Percentiles rank a stretch among this genome's conserved stretches.
These are phyloP conservation scores for Candida parachauliodes DNA, from an alignment of 805 yeast genomes.

Conservation along the genomic window DNA sequence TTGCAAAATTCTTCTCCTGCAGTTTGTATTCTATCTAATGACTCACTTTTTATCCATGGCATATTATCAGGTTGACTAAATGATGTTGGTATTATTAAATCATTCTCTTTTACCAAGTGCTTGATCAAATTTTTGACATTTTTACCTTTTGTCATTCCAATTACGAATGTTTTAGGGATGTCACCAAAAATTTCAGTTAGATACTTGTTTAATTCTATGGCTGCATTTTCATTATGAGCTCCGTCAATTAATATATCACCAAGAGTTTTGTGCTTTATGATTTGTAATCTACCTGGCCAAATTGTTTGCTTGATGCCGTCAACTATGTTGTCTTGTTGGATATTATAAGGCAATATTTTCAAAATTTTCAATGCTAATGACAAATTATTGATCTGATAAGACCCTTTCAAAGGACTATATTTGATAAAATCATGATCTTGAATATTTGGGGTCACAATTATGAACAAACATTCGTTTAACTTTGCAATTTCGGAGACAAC, in stretches of 20 bases:
- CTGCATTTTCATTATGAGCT: conserved; percentile 88
- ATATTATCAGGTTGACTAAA: conserved; percentile 77
- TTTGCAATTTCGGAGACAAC: conserved; percentile 41
- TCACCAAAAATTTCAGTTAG: conserved; percentile 24
- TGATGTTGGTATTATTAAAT: conserved; percentile 56
- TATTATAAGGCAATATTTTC: conserved; percentile 12
- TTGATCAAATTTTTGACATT: conserved; percentile 48
- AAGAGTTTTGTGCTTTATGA: conserved; percentile 19
- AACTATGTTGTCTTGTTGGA: conserved; percentile 34
- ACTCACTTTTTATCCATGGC: conserved; percentile 74
- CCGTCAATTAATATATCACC: conserved; percentile 67
- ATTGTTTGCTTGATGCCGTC: conserved; percentile 51
- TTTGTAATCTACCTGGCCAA: conserved; percentile 91
- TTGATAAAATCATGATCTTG: conserved; percentile 7
- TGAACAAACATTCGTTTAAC: conserved; percentile 23
- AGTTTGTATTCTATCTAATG: conserved; percentile 6
- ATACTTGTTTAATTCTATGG: conserved; percentile 61
- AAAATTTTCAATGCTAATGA: conserved; percentile 60
- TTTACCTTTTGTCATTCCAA: conserved; percentile 79
- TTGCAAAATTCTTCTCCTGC: conserved; percentile 4
- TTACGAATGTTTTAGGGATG: conserved; percentile 49
- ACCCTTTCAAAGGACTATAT: conserved; percentile 61
- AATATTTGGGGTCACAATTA: conserved; percentile 17
- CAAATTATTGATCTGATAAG: conserved; percentile 68
- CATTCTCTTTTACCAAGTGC: conserved; percentile 47